A percentile compares a stretch with the other conserved stretches of the same genome.
These are phyloP conservation scores for Tetracladium setigerum DNA, from an alignment of 495 filamentous ascomycete genomes.

Conservation along the genomic window DNA sequence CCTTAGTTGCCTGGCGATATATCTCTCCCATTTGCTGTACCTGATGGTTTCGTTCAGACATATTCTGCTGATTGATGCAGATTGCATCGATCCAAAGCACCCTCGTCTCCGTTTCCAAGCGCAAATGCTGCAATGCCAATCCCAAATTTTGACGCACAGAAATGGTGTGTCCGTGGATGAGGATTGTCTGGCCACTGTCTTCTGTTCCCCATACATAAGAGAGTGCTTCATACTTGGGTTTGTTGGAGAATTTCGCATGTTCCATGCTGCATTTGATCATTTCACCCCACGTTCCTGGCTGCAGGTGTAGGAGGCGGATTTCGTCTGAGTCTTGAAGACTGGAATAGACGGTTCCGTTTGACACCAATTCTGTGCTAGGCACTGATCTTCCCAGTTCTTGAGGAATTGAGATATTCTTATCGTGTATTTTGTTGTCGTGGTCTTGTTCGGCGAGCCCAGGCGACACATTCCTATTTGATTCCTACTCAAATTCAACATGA, in stretches of 20 bases:
- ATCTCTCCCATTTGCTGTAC: conserved; percentile 9
- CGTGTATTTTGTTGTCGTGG: no score
- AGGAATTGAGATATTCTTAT: no score
- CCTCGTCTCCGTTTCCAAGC: not conserved
- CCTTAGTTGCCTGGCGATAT: conserved; percentile 1
- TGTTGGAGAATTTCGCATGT: not conserved
- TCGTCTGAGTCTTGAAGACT: not conserved
- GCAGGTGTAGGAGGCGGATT: conserved; percentile 7
- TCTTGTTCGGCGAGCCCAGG: no score
- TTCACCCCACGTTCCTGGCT: not conserved
- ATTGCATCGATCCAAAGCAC: conserved; percentile 6
- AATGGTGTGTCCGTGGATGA: not conserved
- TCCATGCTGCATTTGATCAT: not conserved
- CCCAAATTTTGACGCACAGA: conserved; percentile 4
- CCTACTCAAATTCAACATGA: no score
- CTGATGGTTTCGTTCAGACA: conserved; percentile 1
- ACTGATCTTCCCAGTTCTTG: no score
- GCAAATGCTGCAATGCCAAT: conserved; percentile 8
- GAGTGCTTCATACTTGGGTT: conserved; percentile 1
- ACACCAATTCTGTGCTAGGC: no score
- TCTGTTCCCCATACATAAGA: conserved; percentile 4
- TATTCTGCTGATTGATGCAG: conserved; percentile 5
- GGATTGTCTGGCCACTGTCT: not conserved
- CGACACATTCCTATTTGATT: no score
- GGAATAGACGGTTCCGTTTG: not conserved